Evolutionary conservation across 176 grass and related monocot genomes (phyloP), one percentile per base, ranked within the genome.

Genomic region (Triticum urartu): DNA sequence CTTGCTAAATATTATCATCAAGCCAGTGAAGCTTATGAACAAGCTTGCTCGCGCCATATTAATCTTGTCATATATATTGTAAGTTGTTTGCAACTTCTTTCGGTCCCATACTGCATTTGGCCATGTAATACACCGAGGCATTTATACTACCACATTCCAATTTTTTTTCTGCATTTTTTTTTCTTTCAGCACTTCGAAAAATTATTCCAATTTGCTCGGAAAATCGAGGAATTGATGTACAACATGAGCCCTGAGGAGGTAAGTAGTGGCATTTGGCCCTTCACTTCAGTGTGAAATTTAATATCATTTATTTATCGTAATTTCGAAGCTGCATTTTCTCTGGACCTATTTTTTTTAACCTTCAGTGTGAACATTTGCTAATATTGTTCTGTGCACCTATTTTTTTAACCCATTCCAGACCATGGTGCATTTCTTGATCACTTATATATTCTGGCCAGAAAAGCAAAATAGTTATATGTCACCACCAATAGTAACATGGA

Each of bases 41-140:
- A 94, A 87, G 96, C 96, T 88, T 95, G 90, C 78, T 88, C 91
- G 1, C 93, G 93, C 48, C 93, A 98, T 69, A 92, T 98, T 79
- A 98, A 95, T 90, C 93, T 98, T 89, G 96, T 95, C 62, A 98
- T 98, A 82, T 98, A 98, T 83, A 95, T 98, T 39, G 96, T 98
- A 91, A 92, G 96, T 91, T 78, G 10, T 10, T 40, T 42, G 36
- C 38, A 47, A 9, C 6, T 58, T 79, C 14, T 28, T 83, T 82
- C 24, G 36, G 48, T 82, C 74, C 82, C 56, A 60, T 82, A 67
- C 11, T 77, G 58, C 22, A 25, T 81, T 48, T 47, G 30, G 34
- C 14, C 75, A 56, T 75, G n/a, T 32, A 40, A 38, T 82, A 84
- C 3, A 79, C 14, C 36, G 38, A 32, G 17, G 38, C 81, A 61